Base-by-base conservation (phyloP, 768 basidiomycete species). In the Crepidotus variabilis region DNA sequence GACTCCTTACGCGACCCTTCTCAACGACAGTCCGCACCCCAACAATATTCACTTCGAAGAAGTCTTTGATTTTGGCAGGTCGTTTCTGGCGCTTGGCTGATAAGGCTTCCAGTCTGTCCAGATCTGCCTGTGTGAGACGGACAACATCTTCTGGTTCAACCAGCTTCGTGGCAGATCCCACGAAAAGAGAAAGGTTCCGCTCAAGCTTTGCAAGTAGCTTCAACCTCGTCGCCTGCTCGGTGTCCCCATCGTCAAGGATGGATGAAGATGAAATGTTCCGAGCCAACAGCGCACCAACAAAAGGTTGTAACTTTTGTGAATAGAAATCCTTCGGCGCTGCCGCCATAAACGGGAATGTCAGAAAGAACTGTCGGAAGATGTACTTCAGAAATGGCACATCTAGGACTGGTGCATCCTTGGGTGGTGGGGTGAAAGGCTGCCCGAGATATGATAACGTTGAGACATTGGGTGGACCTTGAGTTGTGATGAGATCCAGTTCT, bases 331-430 rank as follows among this genome's bases (percentile, higher is more conserved):
- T 84, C 0, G 94, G 94, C 0, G 94, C 95, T 1, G 88, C 76
- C 49, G 85, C 83, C 70, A 99, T 85, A 77, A 99, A 97, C 13
- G 97, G 97, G 67, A 99, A 98, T 0, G 94, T 90, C 55, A 98
- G 79, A 57, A 98, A 80, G 66, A 94, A 98, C 69, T 95, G 92
- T 52, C 88, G 86, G 69, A 98, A 95, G 62, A 96, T 79, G 72
- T 89, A 97, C 21, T 86, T 81, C 59, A 98, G 75, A 68, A 99
- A 88, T 2, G 96, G 96, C 20, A 98, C 78, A 71, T 96, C 91
- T 54, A 85, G 72, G 8, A 63, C 64, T 32, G 81, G 77, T 0
- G 81, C 73, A 65, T 78, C 76, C 61, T 83, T 81, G 13, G 83
- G 87, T 14, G 84, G 84, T 0, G 83, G 86, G 1, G 82, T 77